phyloP scores from a whole-genome alignment of 139 green algal genomes.

The Picochlorum costavermella region DNA sequence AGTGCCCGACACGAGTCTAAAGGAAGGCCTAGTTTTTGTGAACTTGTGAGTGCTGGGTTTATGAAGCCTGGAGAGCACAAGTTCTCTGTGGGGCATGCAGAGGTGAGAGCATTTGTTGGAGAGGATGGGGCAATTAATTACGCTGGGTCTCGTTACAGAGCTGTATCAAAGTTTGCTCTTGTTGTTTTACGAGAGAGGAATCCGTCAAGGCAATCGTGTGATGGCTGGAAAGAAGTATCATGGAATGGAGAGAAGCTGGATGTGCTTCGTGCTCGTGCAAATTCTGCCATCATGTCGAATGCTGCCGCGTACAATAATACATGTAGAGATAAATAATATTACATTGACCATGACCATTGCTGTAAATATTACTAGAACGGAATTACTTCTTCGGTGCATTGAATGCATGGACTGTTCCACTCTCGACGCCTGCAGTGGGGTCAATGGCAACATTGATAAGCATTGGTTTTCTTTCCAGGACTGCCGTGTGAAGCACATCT shows the following conservation, averaged over 20 bases:
- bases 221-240: constrained; percentile 58
- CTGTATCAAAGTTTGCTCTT: constrained; percentile 57
- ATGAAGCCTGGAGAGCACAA: constrained; percentile 34
- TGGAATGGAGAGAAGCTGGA: constrained; percentile 42
- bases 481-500: constrained; percentile 27
- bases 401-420: constrained; percentile 58
- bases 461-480: constrained; percentile 29
- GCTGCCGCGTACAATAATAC: no score
- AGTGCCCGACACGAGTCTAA: constrained; percentile 20
- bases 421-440: constrained; percentile 61
- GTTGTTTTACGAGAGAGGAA: constrained; percentile 50
- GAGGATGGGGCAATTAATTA: constrained; percentile 39
- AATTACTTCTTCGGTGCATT: constrained; percentile 30
- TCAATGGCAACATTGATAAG: constrained; percentile 67
- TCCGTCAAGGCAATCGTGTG: constrained; percentile 43
- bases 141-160: constrained; percentile 29
- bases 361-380: not conserved
- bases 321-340: not conserved
- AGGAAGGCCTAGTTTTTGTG: constrained; percentile 35
- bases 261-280: constrained; percentile 16
- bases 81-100: constrained; percentile 35
- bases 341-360: not conserved
- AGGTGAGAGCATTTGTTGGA: constrained; percentile 27
- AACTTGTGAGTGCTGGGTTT: constrained; percentile 32
- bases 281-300: no score